Percentiles rank a stretch among this genome's conserved stretches.
Conservation (phyloP, 2,329 filamentous ascomycete genomes). For the Tolypocladium inflatum region DNA sequence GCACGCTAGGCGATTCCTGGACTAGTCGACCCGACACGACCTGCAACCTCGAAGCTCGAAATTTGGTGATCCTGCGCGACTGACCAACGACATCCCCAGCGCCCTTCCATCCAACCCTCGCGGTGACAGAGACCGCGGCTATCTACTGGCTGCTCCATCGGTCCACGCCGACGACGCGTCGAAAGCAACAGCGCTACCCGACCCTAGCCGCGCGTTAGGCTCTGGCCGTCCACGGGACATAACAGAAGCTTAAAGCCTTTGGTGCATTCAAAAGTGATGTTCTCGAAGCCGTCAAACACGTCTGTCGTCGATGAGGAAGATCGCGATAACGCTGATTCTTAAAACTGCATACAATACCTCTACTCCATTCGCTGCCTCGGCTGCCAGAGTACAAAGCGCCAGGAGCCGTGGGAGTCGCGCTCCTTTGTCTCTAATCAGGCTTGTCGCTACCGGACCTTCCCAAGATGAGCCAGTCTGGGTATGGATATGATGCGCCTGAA, state of each 20-base stretch:
- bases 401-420: background rate
- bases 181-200: background rate
- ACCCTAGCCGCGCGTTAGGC: background rate
- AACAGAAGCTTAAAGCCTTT: background rate
- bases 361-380: background rate
- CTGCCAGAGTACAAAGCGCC: background rate
- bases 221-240: background rate
- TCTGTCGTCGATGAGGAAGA: background rate
- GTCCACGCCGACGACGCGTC: background rate
- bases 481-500: conserved; percentile 13
- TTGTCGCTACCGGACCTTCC: background rate
- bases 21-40: background rate
- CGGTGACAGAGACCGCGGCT: background rate
- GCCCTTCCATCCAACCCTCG: background rate
- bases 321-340: background rate
- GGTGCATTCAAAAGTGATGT: background rate
- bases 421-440: background rate
- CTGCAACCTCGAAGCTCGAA: background rate
- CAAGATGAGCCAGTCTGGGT: conserved; percentile 20
- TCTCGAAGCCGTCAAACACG: background rate
- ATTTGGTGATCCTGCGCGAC: background rate
- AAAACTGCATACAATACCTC: background rate
- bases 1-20: background rate
- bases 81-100: background rate
- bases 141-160: background rate